These are phyloP conservation scores for Taiwanofungus camphoratus DNA, from an alignment of 1,284 basidiomycete species.

Conservation along the genomic window DNA sequence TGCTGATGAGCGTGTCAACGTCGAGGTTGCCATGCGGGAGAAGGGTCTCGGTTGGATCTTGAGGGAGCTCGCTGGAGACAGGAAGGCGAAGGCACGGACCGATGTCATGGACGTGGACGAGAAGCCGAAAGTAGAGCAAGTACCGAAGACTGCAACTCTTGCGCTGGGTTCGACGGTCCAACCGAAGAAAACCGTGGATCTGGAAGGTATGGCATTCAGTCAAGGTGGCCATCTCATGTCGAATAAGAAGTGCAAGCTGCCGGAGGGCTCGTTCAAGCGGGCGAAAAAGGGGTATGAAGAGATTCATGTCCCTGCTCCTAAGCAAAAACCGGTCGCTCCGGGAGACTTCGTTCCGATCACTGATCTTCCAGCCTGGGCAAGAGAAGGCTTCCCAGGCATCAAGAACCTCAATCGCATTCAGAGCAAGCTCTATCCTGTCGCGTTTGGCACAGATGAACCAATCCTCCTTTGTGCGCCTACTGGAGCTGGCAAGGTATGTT, in stretches of 20 bases:
- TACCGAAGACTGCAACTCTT: constrained; percentile 86
- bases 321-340: constrained; percentile 64
- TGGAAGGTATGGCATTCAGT: constrained; percentile 93
- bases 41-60: constrained; percentile 96
- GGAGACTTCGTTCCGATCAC: constrained; percentile 76
- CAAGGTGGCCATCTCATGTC: constrained; percentile 98
- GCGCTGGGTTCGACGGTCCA: constrained; percentile 85
- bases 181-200: constrained; percentile 83
- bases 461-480: constrained; percentile 97
- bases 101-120: constrained; percentile 81
- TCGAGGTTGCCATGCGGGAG: constrained; percentile 98
- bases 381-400: constrained; percentile 75
- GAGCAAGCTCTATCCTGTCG: constrained; percentile 88
- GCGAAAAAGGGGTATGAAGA: constrained; percentile 97
- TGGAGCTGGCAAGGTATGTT: constrained; percentile 90
- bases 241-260: constrained; percentile 97
- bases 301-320: constrained; percentile 94
- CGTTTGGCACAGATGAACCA: constrained; percentile 93
- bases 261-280: constrained; percentile 97
- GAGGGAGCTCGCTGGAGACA: constrained; percentile 78
- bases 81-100: constrained; percentile 49
- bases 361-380: constrained; percentile 83
- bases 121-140: constrained; percentile 36
- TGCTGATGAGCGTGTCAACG: constrained; percentile 87
- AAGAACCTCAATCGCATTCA: constrained; percentile 89